Evolutionary conservation across 345 rosid genomes (phyloP), one percentile per base, ranked within the genome.

Genomic region (Brassica carinata): DNA sequence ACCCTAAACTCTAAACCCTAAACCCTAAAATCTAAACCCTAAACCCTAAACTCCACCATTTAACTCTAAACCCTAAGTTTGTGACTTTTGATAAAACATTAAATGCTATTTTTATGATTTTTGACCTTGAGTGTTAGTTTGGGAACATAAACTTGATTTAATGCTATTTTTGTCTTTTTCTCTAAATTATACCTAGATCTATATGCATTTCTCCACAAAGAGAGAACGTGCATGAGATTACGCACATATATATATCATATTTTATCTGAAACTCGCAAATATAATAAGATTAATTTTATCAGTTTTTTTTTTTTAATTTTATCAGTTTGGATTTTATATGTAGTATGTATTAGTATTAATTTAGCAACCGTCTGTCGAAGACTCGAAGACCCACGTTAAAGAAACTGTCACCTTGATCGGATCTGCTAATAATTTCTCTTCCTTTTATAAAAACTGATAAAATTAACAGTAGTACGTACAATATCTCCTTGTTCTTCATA

Each of bases 221-320:
- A 31, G 30, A 73, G 74, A 79, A 73, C 78, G 83, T 79, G 83
- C 78, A 74, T 48, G 78, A 45, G 83, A 79, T 79, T 33, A 79
- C n/a, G 53, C 36, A 38, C 6, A 34, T 27, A 58, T 15, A 53
- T 27, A 58, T 15, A 15, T 64, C 13, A 53, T 53, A 14, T 78
- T 53, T 36, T 10, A 30, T 66, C 38, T 66, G 77, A 58, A 73
- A 58, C 63, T 79, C 67, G 14, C 29, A 14, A 23, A 66, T 65
- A 40, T 17, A 62, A 73, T n/a, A 53, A 53, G 19, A 53, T 53
- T 53, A 53, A 4, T 53, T 53, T 4, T 53, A 53, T 53, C 19
- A 48, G 15, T 48, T 3, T 13, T n/a, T n/a, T n/a, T 53, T 53
- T 4, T 53, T 53, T 53, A 53, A 4, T 53, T 53, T 4, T 53